These are phyloP conservation scores for Linnemannia hyalina DNA, from an alignment of 192 early-diverging fungal species.

Conservation along the genomic window DNA sequence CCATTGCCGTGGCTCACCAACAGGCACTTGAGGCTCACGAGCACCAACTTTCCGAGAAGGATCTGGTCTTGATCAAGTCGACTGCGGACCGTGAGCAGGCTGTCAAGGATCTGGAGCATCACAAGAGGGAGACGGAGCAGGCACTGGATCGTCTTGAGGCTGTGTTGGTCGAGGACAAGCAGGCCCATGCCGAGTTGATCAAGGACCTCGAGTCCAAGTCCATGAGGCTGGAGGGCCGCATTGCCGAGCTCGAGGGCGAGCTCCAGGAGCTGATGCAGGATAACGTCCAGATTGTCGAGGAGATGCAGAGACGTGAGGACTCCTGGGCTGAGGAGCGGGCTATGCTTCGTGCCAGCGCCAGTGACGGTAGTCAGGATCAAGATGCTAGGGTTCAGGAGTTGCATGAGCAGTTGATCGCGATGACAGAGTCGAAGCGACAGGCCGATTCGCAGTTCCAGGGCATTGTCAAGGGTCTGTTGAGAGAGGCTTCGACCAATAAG, in stretches of 20 bases:
- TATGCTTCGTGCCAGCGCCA: background rate
- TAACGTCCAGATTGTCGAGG: conserved; percentile 53
- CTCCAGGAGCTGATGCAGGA: conserved; percentile 43
- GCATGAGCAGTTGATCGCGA: conserved; percentile 37
- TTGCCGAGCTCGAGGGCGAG: conserved; percentile 20
- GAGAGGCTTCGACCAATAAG: conserved; percentile 42
- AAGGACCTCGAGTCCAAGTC: conserved; percentile 35
- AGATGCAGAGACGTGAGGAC: conserved; percentile 50
- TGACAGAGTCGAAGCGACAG: conserved; percentile 52
- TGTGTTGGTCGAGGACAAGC: conserved; percentile 41
- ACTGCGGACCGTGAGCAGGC: conserved; percentile 34
- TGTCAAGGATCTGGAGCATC: conserved; percentile 25
- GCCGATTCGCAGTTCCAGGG: conserved; percentile 54
- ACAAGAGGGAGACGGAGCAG: conserved; percentile 44
- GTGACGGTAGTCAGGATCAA: conserved; percentile 8
- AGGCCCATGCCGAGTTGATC: conserved; percentile 26
- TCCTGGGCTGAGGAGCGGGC: conserved; percentile 36
- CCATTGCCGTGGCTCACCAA: background rate
- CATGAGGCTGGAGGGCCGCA: conserved; percentile 28
- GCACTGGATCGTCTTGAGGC: conserved; percentile 45
- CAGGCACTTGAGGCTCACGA: conserved; percentile 3
- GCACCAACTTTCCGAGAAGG: background rate
- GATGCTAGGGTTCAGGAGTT: conserved; percentile 38
- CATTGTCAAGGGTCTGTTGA: conserved; percentile 50
- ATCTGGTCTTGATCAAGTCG: background rate